Evolutionary conservation across 495 filamentous ascomycete genomes (phyloP), one percentile per base, ranked within the genome.

Genomic region (Penicillium fimorum): DNA sequence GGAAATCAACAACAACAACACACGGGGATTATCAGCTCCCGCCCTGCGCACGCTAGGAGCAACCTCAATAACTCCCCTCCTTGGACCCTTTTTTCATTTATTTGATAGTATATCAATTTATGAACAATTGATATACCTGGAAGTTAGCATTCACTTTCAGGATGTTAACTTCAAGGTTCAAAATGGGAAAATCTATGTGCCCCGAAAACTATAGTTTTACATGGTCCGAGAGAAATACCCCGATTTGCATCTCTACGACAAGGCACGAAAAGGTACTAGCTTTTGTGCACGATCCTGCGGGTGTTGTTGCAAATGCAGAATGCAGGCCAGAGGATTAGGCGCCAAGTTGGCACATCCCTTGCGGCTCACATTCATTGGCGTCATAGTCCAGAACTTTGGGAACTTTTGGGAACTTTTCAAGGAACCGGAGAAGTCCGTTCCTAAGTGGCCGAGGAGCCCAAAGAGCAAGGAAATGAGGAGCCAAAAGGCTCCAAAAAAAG

Each of bases 331-430:
- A 54, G 52, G 52, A 46, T 54, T 46, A 45, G 47, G 46, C 46
- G 25, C 46, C 47, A 53, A 38, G 38, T 29, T 55, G 50, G 46
- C 49, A 24, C 55, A 50, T 57, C 62, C 65, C 65, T 67, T 67
- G 65, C 65, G 65, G 65, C 62, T 67, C 62, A 67, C 65, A 60
- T 62, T 62, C 60, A 63, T 61, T 58, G 48, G 47, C 53, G 49
- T 51, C 54, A 46, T 60, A 37, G 54, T 51, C 32, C 51, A 18
- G 37, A 59, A 42, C 24, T 30, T 49, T 47, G 22, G 22, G 22
- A 22, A 42, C 29, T 30, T 30, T 49, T 47, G 22, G 22, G 22
- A 22, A 42, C 29, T 30, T 49, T 47, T 41, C 58, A 53, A 52
- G 33, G 33, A 52, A 54, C 57, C 62, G 62, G 62, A 56, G 51